These are phyloP conservation scores for Nannizziopsis arthrosporioides DNA, from an alignment of 2,329 filamentous ascomycete genomes.

Conservation along the genomic window DNA sequence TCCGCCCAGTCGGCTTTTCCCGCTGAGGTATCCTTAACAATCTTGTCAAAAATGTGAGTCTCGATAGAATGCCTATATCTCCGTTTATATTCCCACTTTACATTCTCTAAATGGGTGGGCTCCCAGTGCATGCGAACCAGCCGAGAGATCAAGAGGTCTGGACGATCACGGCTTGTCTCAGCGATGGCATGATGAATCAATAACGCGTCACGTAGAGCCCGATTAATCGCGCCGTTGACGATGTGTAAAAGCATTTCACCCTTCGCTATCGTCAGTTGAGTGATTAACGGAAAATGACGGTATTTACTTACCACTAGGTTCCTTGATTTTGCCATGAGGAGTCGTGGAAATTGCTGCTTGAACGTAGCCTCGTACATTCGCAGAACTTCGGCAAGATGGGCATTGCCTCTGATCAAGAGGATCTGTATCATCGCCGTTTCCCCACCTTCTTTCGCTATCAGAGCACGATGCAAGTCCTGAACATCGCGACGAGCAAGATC, in stretches of 20 bases:
- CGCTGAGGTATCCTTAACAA: slow-evolving; percentile 42
- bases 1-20: slow-evolving; percentile 51
- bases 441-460: slow-evolving; percentile 61
- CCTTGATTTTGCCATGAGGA: slow-evolving; percentile 75
- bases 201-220: slow-evolving; percentile 81
- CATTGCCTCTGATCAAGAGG: slow-evolving; percentile 66
- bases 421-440: slow-evolving; percentile 81
- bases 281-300: not conserved
- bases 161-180: slow-evolving; percentile 59
- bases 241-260: slow-evolving; percentile 91
- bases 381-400: slow-evolving; percentile 69
- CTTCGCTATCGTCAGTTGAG: slow-evolving; percentile 36
- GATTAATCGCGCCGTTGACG: slow-evolving; percentile 92
- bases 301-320: slow-evolving; percentile 71
- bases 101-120: slow-evolving; percentile 60
- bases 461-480: slow-evolving; percentile 56
- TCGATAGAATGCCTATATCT: slow-evolving; percentile 65
- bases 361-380: slow-evolving; percentile 63
- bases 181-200: slow-evolving; percentile 83
- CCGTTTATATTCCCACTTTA: slow-evolving; percentile 68
- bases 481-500: slow-evolving; percentile 59
- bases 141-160: slow-evolving; percentile 76
- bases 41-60: slow-evolving; percentile 65
- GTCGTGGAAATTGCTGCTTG: slow-evolving; percentile 70
- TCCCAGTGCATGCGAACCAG: slow-evolving; percentile 92